phyloP scores from a whole-genome alignment of 2,329 filamentous ascomycete species.

The Blastomyces emzantsi region DNA sequence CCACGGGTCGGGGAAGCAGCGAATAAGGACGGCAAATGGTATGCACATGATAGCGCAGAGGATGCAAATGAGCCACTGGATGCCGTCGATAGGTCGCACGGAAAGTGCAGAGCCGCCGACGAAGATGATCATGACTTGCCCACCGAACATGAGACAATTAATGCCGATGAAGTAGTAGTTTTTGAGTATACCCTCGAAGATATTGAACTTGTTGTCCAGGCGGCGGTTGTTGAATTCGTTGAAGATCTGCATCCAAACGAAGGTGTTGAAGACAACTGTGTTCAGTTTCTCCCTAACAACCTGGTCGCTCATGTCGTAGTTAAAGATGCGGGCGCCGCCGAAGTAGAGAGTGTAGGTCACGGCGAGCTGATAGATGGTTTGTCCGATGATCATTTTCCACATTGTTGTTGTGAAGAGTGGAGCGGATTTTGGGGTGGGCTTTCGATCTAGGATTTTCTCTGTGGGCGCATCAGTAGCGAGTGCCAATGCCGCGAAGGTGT shows the following conservation, averaged over 20 bases:
- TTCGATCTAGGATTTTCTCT: conserved; percentile 68
- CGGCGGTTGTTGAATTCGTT: conserved; percentile 97
- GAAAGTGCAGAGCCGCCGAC: conserved; percentile 75
- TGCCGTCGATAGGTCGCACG: conserved; percentile 58
- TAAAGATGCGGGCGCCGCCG: conserved; percentile 53
- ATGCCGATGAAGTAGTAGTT: conserved; percentile 89
- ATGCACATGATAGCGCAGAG: conserved; percentile 77
- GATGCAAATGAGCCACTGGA: conserved; percentile 82
- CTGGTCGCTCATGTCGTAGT: conserved; percentile 43
- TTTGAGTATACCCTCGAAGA: conserved; percentile 75
- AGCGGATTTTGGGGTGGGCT: conserved; percentile 65
- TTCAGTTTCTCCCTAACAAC: conserved; percentile 48
- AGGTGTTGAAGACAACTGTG: conserved; percentile 92
- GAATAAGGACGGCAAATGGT: conserved; percentile 70
- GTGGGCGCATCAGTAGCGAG: conserved; percentile 86
- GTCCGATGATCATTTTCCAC: conserved; percentile 99
- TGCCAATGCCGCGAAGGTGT: conserved; percentile 82
- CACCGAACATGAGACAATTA: conserved; percentile 76
- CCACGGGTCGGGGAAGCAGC: conserved; percentile 66
- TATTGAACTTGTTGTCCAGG: conserved; percentile 89
- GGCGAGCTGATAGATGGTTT: conserved; percentile 77
- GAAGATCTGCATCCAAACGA: conserved; percentile 99
- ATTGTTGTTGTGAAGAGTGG: conserved; percentile 78
- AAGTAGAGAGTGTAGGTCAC: conserved; percentile 78
- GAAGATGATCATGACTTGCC: conserved; percentile 82